A percentile compares a stretch with the other conserved stretches of the same genome.
phyloP scores from a whole-genome alignment of 1,284 basidiomycete genomes.

The Thecaphora thlaspeos region DNA sequence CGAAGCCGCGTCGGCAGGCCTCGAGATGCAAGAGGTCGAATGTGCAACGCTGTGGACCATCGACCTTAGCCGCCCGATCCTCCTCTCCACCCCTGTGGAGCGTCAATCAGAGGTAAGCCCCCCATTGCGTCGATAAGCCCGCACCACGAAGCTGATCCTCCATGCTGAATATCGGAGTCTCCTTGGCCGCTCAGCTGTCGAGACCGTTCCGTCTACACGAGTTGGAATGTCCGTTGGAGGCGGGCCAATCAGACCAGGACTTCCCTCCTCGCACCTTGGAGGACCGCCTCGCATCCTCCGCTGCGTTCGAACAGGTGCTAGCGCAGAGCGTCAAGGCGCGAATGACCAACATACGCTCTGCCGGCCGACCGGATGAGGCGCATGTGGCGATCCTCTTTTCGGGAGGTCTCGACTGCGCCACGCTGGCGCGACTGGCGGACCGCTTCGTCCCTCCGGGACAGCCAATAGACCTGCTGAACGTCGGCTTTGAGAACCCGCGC shows the following conservation, averaged over 20 bases:
- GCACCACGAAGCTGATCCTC: conserved; percentile 5
- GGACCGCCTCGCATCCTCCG: conserved; percentile 1
- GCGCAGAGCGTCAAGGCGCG: conserved; percentile 59
- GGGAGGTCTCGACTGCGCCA: conserved; percentile 89
- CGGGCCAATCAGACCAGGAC: no score
- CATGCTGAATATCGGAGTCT: no score
- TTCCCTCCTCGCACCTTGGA: conserved; percentile 5
- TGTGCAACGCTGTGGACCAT: conserved; percentile 66
- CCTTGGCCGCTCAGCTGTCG: no score
- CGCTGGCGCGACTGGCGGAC: conserved; percentile 77
- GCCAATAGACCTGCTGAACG: conserved; percentile 90
- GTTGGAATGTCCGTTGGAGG: not conserved
- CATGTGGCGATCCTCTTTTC: conserved; percentile 87
- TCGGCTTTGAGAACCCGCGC: conserved; percentile 90
- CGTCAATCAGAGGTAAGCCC: no score
- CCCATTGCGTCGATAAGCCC: no score
- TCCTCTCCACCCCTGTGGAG: not conserved
- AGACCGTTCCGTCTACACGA: conserved; percentile 14
- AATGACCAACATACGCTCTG: conserved; percentile 59
- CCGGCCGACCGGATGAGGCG: conserved; percentile 11
- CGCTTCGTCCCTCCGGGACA: conserved; percentile 61
- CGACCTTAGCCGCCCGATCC: conserved; percentile 57
- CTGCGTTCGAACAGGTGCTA: conserved; percentile 57
- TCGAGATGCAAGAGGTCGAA: conserved; percentile 67
- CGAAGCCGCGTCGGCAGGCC: conserved; percentile 61